Percentiles rank a stretch among this genome's conserved stretches.
These are phyloP conservation scores for Nakazawaea pomicola DNA, from an alignment of 805 yeast genomes.

Conservation along the genomic window DNA sequence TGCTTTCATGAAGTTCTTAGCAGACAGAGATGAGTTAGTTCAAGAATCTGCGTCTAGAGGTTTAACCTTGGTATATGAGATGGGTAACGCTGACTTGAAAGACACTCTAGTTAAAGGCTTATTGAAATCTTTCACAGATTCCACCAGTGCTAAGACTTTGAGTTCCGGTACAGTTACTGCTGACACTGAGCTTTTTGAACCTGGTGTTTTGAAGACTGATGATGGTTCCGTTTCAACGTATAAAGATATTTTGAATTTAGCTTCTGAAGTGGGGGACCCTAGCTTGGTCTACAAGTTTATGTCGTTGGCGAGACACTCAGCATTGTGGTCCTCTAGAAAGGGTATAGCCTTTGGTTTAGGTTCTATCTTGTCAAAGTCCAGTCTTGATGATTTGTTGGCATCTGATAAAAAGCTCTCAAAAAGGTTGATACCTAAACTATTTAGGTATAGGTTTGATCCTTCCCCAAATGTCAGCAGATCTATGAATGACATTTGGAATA, in stretches of 20 bases:
- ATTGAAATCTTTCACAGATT: slow-evolving; percentile 72
- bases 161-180: slow-evolving; percentile 65
- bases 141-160: slow-evolving; percentile 39
- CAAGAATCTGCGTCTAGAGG: slow-evolving; percentile 94
- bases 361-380: slow-evolving; percentile 72
- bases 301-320: slow-evolving; percentile 84
- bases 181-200: slow-evolving; percentile 83
- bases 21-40: slow-evolving; percentile 79
- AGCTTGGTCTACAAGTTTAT: slow-evolving; percentile 89
- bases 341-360: slow-evolving; percentile 95
- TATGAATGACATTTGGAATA: slow-evolving; percentile 86
- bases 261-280: slow-evolving; percentile 95
- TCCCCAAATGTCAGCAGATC: slow-evolving; percentile 65
- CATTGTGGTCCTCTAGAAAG: slow-evolving; percentile 87
- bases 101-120: slow-evolving; percentile 71
- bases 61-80: slow-evolving; percentile 71
- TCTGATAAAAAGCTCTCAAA: slow-evolving; percentile 50
- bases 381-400: slow-evolving; percentile 56
- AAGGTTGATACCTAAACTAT: slow-evolving; percentile 74
- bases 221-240: slow-evolving; percentile 89
- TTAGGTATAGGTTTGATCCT: slow-evolving; percentile 84
- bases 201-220: slow-evolving; percentile 72
- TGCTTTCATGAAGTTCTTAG: slow-evolving; percentile 71
- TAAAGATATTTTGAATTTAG: slow-evolving; percentile 80
- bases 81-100: slow-evolving; percentile 62